These are phyloP conservation scores for Prunus mume DNA, from an alignment of 306 rosid genomes.

Conservation along the genomic window DNA sequence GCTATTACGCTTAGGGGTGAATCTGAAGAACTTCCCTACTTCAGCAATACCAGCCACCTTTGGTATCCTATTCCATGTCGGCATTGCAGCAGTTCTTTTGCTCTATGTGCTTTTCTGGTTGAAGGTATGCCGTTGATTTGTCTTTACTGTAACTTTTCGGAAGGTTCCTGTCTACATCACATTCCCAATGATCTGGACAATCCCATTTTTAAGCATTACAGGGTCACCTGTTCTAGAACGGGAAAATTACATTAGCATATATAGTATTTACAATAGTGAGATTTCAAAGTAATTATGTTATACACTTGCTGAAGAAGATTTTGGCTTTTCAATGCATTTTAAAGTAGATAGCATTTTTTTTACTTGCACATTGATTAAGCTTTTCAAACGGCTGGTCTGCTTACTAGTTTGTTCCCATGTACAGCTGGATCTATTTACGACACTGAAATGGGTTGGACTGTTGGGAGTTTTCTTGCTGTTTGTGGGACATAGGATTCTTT, in stretches of 20 bases:
- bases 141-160: neutral
- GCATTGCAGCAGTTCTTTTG: constrained; percentile 74
- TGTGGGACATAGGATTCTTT: constrained; percentile 86
- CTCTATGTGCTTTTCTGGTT: constrained; percentile 89
- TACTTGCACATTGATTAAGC: neutral
- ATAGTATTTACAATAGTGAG: neutral
- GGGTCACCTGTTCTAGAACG: neutral
- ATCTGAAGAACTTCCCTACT: constrained; percentile 80
- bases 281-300: neutral
- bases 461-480: constrained; percentile 71
- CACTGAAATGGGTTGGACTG: constrained; percentile 70
- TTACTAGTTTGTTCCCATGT: constrained; percentile 18
- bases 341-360: neutral
- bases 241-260: neutral
- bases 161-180: neutral
- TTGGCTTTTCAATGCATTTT: neutral
- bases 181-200: neutral
- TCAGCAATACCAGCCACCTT: constrained; percentile 56
- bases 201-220: neutral
- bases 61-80: constrained; percentile 71
- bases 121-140: constrained; percentile 54
- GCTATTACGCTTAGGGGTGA: constrained; percentile 80
- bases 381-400: neutral
- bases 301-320: neutral
- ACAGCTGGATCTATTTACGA: constrained; percentile 95